These are phyloP conservation scores for Dendrobium catenatum DNA, from an alignment of 106 monocot genomes.

Conservation along the genomic window DNA sequence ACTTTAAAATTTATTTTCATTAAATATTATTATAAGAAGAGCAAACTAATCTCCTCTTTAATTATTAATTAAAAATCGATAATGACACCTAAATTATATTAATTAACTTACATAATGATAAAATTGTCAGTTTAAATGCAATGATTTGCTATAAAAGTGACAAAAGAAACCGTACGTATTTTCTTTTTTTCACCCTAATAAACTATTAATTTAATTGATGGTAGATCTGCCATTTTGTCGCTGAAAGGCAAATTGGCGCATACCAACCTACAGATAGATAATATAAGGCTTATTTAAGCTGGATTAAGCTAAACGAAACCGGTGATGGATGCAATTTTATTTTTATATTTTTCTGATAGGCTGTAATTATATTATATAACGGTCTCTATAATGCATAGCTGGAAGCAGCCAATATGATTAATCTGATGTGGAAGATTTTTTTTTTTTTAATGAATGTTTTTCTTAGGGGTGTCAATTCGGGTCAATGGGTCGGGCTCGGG, in stretches of 20 bases:
- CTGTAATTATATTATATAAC: no score
- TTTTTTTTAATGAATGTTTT: no score
- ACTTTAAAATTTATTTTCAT: no score
- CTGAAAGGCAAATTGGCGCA: neutral
- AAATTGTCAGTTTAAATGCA: neutral
- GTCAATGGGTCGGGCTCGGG: no score
- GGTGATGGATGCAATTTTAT: neutral
- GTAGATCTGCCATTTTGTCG: neutral
- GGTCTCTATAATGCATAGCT: no score
- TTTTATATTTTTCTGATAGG: neutral
- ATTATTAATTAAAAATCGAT: no score
- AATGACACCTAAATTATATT: no score
- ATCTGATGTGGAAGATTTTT: no score
- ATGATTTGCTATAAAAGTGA: neutral
- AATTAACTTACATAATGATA: neutral
- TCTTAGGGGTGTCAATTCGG: no score
- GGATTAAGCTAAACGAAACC: neutral
- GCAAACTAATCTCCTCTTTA: no score
- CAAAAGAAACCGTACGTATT: constrained; percentile 1
- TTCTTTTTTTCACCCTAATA: neutral
- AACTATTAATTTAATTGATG: neutral
- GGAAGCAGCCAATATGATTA: no score
- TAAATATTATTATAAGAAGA: no score
- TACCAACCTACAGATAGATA: neutral
- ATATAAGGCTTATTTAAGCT: neutral